Conservation (phyloP, 225 moss, liverwort and hornwort species). For the Sphagnum tenellum region DNA sequence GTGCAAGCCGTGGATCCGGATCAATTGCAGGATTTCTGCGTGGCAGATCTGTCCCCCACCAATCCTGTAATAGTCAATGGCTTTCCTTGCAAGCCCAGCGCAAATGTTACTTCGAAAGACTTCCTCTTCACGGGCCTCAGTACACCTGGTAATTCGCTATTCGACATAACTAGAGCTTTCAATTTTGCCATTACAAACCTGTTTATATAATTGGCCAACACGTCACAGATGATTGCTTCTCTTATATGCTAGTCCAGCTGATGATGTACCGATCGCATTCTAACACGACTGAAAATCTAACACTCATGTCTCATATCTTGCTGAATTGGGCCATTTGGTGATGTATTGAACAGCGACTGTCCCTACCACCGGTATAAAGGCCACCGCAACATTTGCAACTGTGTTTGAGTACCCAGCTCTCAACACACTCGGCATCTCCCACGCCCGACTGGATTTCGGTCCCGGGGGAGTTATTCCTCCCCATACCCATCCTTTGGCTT, state of each 20-base stretch:
- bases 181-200: too few relatives aligned
- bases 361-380: not conserved
- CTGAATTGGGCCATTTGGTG: not conserved
- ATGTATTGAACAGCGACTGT: not conserved
- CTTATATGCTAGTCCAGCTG: too few relatives aligned
- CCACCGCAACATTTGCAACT: not conserved
- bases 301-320: too few relatives aligned
- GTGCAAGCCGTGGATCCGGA: not conserved
- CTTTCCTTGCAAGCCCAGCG: not conserved
- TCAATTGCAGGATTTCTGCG: conserved; percentile 3
- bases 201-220: too few relatives aligned
- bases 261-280: not conserved
- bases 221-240: too few relatives aligned
- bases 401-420: conserved; percentile 9
- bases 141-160: not conserved
- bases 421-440: conserved; percentile 11
- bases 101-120: not conserved
- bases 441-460: conserved; percentile 18
- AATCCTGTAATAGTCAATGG: not conserved
- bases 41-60: not conserved
- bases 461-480: conserved; percentile 23
- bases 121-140: not conserved
- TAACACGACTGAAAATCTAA: too few relatives aligned
- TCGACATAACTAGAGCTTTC: too few relatives aligned
- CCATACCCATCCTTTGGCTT: conserved; percentile 27